Conservation (phyloP, 2,329 filamentous ascomycete genomes). For the Scopulariopsis brevicaulis region DNA sequence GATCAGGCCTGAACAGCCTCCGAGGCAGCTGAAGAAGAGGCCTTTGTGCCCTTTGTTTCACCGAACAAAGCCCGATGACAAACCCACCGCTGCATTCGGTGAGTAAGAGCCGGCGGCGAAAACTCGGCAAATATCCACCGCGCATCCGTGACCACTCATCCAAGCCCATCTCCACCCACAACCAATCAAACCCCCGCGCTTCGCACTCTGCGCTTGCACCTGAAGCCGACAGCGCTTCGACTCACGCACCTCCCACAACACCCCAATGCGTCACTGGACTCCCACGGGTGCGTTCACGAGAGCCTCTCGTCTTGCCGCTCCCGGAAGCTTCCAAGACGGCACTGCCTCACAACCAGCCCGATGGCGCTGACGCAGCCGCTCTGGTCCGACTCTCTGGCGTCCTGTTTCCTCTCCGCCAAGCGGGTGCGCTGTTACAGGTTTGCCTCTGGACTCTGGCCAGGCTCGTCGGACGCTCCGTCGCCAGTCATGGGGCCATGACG, state of each 20-base stretch:
- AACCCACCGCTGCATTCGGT: neutral
- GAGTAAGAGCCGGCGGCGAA: neutral
- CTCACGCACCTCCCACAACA: neutral
- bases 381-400: neutral
- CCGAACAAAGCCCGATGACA: neutral
- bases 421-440: neutral
- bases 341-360: neutral
- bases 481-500: neutral
- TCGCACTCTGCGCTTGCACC: neutral
- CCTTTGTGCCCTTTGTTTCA: neutral
- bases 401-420: neutral
- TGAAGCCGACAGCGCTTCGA: neutral
- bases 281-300: neutral
- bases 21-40: neutral
- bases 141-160: neutral
- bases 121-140: neutral
- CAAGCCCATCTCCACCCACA: neutral
- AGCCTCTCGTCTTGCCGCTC: conserved; percentile 1
- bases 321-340: neutral
- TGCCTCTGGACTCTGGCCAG: neutral
- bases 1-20: neutral
- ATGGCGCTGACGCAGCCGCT: neutral
- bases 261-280: neutral
- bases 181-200: conserved; percentile 2
- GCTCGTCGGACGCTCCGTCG: neutral